Evolutionary conservation across 352 stramenopile genomes (phyloP).

Genomic region (Phytopythium oedochilum): DNA sequence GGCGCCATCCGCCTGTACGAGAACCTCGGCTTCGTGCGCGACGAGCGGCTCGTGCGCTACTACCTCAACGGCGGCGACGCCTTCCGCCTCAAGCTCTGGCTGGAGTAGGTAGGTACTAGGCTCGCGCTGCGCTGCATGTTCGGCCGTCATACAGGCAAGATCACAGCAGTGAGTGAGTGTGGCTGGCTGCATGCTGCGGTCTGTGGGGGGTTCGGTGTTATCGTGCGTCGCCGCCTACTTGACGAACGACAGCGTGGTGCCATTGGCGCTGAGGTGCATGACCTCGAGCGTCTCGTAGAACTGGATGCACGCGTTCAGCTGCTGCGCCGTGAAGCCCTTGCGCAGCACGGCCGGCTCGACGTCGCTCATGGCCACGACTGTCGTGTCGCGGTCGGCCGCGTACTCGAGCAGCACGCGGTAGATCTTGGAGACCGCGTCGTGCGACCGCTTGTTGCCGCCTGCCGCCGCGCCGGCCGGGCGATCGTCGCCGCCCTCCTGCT

Average conservation of each 20-base stretch:
- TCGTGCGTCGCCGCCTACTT: slow-evolving; percentile 1
- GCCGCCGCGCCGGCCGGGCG: slow-evolving; percentile 9
- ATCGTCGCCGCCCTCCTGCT: slow-evolving; percentile 63
- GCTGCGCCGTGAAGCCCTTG: slow-evolving; percentile 95
- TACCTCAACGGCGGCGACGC: slow-evolving; percentile 95
- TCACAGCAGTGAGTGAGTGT: too few relatives aligned
- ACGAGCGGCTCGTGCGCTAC: slow-evolving; percentile 92
- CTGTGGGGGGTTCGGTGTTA: too few relatives aligned
- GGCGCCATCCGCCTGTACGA: slow-evolving; percentile 91
- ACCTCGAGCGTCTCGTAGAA: slow-evolving; percentile 92
- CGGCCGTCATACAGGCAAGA: too few relatives aligned
- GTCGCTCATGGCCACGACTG: slow-evolving; percentile 80
- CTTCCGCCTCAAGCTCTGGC: slow-evolving; percentile 91
- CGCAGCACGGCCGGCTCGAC: slow-evolving; percentile 93
- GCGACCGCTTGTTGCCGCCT: slow-evolving; percentile 25
- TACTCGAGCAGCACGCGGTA: slow-evolving; percentile 96
- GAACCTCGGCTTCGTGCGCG: slow-evolving; percentile 91
- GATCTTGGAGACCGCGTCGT: slow-evolving; percentile 93
- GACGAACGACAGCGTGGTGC: slow-evolving; percentile 79
- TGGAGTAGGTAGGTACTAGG: too few relatives aligned
- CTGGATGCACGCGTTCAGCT: slow-evolving; percentile 93
- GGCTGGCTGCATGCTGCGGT: too few relatives aligned
- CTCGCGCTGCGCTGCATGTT: too few relatives aligned
- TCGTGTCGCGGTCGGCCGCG: slow-evolving; percentile 61
- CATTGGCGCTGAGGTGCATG: slow-evolving; percentile 71